Percentiles rank a stretch among this genome's conserved stretches.
Conservation (phyloP, 169 alveolate species). For the Cryptosporidium ubiquitum region DNA sequence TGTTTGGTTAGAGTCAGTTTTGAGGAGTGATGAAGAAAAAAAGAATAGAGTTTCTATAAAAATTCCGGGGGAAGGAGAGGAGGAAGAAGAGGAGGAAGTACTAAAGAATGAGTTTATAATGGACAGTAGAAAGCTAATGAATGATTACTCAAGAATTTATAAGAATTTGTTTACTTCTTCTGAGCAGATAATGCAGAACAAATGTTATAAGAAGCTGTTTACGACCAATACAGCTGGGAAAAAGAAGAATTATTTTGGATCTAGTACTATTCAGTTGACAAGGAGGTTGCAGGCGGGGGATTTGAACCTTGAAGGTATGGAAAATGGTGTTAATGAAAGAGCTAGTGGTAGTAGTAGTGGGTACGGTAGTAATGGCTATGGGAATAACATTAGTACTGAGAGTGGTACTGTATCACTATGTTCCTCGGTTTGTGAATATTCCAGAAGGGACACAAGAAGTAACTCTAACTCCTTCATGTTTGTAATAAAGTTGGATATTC, state of each 20-base stretch:
- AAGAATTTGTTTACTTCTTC: not conserved
- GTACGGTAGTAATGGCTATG: not conserved
- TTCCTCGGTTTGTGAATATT: conserved; percentile 40
- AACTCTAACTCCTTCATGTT: not conserved
- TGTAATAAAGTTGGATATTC: conserved; percentile 28
- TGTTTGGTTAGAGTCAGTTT: conserved; percentile 26
- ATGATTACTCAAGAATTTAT: conserved; percentile 4
- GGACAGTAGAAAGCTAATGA: not conserved
- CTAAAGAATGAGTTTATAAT: not conserved
- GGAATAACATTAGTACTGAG: not conserved
- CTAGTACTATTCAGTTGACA: conserved; percentile 2
- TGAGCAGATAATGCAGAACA: not conserved
- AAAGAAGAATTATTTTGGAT: conserved; percentile 9
- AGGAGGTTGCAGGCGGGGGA: not conserved
- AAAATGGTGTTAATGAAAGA: not conserved
- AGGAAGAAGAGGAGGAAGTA: not conserved
- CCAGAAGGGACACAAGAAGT: not conserved
- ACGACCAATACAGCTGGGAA: not conserved
- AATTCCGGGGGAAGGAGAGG: not conserved
- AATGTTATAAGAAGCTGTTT: conserved; percentile 6
- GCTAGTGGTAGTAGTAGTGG: not conserved
- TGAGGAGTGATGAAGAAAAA: not conserved
- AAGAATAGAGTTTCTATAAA: not conserved
- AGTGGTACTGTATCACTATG: conserved; percentile 4
- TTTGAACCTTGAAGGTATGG: not conserved